These are phyloP conservation scores for Cyclanthera cordifolia DNA, from an alignment of 306 rosid species.

Conservation along the genomic window DNA sequence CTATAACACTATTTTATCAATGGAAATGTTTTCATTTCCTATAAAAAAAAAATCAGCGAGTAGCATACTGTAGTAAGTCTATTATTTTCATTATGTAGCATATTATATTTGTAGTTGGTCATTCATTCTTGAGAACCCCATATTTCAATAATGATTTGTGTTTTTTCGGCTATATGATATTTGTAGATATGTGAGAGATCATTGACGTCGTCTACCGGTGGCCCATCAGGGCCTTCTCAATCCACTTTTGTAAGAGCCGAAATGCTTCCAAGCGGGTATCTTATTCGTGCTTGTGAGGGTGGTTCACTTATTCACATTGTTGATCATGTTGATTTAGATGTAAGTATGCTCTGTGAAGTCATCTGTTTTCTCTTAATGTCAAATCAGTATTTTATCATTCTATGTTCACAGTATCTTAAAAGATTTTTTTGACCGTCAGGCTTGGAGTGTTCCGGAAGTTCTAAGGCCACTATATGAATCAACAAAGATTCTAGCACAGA, in stretches of 20 bases:
- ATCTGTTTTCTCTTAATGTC: neutral
- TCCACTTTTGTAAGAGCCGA: slow-evolving; percentile 77
- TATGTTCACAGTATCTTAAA: neutral
- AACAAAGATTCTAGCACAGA: slow-evolving; percentile 82
- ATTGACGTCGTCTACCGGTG: slow-evolving; percentile 63
- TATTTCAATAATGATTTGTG: neutral
- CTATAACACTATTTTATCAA: too few species aligned
- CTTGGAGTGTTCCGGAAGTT: slow-evolving; percentile 94
- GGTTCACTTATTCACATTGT: slow-evolving; percentile 91
- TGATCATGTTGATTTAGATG: slow-evolving; percentile 86
- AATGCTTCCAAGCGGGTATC: slow-evolving; percentile 92
- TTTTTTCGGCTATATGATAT: neutral
- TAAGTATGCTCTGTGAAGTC: slow-evolving; percentile 21
- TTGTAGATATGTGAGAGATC: slow-evolving; percentile 84
- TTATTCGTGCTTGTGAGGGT: slow-evolving; percentile 86
- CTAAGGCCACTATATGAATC: slow-evolving; percentile 87
- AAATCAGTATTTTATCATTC: neutral
- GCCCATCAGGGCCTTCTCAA: slow-evolving; percentile 64
- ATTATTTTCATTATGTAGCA: too few species aligned
- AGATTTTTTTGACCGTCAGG: slow-evolving; percentile 21
- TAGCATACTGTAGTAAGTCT: too few species aligned
- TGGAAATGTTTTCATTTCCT: too few species aligned
- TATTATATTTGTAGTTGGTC: neutral
- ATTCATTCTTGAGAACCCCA: neutral
- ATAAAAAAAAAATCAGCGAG: too few species aligned